A percentile compares a stretch with the other conserved stretches of the same genome.
Conservation (phyloP, 2,329 filamentous ascomycete genomes). For the Cyphellophora attinorum region DNA sequence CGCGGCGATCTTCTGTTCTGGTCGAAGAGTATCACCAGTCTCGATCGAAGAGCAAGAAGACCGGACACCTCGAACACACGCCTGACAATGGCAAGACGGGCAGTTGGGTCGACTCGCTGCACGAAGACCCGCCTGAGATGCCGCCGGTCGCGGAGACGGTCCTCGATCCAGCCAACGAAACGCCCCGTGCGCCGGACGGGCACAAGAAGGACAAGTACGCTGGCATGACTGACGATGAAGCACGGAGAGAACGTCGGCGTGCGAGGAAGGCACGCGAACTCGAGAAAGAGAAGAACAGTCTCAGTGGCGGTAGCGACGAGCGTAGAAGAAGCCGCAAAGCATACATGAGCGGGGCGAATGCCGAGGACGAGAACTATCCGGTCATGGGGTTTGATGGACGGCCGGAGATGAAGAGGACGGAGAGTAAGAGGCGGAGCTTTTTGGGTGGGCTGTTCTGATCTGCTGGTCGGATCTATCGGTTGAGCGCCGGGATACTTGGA, state of each 20-base stretch:
- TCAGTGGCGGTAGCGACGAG: constrained; percentile 16
- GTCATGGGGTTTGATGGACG: constrained; percentile 16
- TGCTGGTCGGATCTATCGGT: no score
- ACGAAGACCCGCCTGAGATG: constrained; percentile 36
- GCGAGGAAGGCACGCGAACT: constrained; percentile 12
- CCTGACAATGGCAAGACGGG: constrained; percentile 35
- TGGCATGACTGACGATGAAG: constrained; percentile 29
- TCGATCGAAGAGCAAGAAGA: constrained; percentile 20
- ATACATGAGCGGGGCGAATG: constrained; percentile 10
- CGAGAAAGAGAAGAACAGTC: constrained; percentile 13
- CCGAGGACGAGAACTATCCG: constrained; percentile 18
- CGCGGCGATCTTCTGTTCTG: constrained; percentile 15
- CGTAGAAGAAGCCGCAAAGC: constrained; percentile 8
- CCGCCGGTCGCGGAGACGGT: constrained; percentile 37
- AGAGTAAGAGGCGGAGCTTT: constrained; percentile 18
- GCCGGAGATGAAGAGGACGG: constrained; percentile 12
- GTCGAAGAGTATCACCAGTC: constrained; percentile 25
- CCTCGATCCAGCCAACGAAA: constrained; percentile 25
- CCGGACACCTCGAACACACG: constrained; percentile 12
- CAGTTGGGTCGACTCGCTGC: constrained; percentile 40
- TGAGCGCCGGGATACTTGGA: no score
- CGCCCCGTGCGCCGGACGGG: constrained; percentile 18
- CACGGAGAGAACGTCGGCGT: constrained; percentile 25
- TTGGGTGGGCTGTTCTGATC: constrained; percentile 16
- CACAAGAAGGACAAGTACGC: constrained; percentile 28